A percentile compares a stretch with the other conserved stretches of the same genome.
phyloP scores from a whole-genome alignment of 306 rosid species.

The Betula pendula region DNA sequence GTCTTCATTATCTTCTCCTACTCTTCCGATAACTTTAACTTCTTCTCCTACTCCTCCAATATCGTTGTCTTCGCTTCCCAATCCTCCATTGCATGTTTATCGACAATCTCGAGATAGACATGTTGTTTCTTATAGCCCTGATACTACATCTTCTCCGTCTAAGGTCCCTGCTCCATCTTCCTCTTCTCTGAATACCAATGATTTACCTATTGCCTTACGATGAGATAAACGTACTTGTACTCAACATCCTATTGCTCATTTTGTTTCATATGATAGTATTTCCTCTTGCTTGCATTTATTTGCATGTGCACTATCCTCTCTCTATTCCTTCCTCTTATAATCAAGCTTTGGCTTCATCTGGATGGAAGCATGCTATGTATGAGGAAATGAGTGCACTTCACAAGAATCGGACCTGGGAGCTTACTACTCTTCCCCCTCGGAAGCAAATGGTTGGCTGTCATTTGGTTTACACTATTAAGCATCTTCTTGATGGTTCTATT shows the following conservation, averaged over 20 bases:
- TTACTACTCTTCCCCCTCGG: neutral
- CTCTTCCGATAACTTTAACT: no score
- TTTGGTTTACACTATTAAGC: neutral
- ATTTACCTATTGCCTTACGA: neutral
- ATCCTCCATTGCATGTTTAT: neutral
- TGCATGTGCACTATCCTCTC: neutral
- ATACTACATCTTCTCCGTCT: neutral
- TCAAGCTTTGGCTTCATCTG: neutral
- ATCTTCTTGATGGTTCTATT: neutral
- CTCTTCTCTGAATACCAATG: neutral
- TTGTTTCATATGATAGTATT: neutral
- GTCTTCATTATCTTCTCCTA: no score
- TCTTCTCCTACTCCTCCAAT: neutral
- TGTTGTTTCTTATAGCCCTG: neutral
- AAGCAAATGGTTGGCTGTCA: neutral
- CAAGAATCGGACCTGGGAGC: neutral
- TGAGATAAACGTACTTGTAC: no score
- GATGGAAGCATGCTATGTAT: neutral
- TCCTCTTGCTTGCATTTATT: neutral
- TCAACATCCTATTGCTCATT: neutral
- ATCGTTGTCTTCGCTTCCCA: neutral
- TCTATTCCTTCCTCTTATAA: neutral
- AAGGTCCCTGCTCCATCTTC: neutral
- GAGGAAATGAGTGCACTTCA: neutral
- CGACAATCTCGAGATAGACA: neutral